These are phyloP conservation scores for Populus alba DNA, from an alignment of 345 rosid species.

Conservation along the genomic window DNA sequence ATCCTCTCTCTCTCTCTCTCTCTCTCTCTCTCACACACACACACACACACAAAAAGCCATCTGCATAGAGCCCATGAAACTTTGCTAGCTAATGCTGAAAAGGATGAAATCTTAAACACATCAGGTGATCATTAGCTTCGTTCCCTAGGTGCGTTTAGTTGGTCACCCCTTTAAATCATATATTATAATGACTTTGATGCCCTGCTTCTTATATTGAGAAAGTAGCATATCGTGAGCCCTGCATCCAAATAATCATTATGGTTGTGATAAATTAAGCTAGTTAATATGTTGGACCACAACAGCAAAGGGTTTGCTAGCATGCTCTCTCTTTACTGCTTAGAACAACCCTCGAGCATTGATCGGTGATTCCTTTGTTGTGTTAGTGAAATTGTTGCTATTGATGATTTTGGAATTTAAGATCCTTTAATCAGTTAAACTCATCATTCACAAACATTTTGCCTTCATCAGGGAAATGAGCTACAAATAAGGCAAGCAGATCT, in stretches of 20 bases:
- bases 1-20: not conserved
- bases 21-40: too few relatives aligned
- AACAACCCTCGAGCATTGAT: not conserved
- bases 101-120: not conserved
- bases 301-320: not conserved
- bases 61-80: not conserved
- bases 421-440: not conserved
- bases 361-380: not conserved
- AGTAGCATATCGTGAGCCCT: too few relatives aligned
- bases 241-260: too few relatives aligned
- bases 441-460: not conserved
- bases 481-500: slow-evolving; percentile 61
- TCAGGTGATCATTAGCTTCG: not conserved
- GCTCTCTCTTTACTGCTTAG: not conserved
- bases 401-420: not conserved
- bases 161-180: not conserved
- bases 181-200: too few relatives aligned
- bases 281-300: not conserved
- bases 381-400: too few relatives aligned
- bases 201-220: too few relatives aligned
- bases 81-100: not conserved
- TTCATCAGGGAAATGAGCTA: slow-evolving; percentile 63
- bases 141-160: not conserved
- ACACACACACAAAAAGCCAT: not conserved
- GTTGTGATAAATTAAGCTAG: not conserved